These are phyloP conservation scores for Nymphaea colorata DNA, from an alignment of 164 flowering plant genomes.

Conservation along the genomic window DNA sequence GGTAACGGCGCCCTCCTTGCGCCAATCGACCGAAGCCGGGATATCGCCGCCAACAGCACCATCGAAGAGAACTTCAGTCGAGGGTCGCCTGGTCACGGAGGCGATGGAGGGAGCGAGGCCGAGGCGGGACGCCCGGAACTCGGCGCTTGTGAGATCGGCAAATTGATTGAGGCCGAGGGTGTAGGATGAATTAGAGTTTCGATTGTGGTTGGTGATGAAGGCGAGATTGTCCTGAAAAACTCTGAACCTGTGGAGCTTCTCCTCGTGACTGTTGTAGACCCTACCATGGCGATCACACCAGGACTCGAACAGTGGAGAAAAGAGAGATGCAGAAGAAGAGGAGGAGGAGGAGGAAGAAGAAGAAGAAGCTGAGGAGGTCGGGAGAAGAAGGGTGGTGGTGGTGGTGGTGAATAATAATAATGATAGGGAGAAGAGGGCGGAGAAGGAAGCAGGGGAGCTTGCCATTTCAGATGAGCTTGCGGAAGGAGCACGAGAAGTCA, in stretches of 20 bases:
- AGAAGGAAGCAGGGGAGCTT: no score
- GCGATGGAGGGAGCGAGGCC: slow-evolving; percentile 27
- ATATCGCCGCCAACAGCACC: slow-evolving; percentile 11
- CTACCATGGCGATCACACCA: slow-evolving; percentile 65
- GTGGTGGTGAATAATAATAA: no score
- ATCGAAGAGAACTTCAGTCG: neutral
- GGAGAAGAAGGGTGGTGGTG: neutral
- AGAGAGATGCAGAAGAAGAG: slow-evolving; percentile 8
- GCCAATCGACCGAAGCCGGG: slow-evolving; percentile 86
- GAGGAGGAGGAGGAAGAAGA: slow-evolving; percentile 13
- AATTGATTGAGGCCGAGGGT: slow-evolving; percentile 62
- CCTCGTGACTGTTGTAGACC: slow-evolving; percentile 45
- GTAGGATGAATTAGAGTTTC: slow-evolving; percentile 31
- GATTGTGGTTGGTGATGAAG: slow-evolving; percentile 47
- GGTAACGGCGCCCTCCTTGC: slow-evolving; percentile 78
- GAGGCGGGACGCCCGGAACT: slow-evolving; percentile 55
- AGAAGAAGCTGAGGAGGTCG: slow-evolving; percentile 7
- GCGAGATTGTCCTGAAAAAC: slow-evolving; percentile 59
- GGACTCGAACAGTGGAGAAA: slow-evolving; percentile 43
- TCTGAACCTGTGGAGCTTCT: slow-evolving; percentile 36
- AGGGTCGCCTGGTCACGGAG: neutral
- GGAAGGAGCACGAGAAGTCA: no score
- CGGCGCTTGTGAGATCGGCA: slow-evolving; percentile 81
- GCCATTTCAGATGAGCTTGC: no score
- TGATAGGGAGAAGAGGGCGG: no score